Evolutionary conservation across 768 basidiomycete genomes (phyloP).

Genomic region (Lactarius vividus): DNA sequence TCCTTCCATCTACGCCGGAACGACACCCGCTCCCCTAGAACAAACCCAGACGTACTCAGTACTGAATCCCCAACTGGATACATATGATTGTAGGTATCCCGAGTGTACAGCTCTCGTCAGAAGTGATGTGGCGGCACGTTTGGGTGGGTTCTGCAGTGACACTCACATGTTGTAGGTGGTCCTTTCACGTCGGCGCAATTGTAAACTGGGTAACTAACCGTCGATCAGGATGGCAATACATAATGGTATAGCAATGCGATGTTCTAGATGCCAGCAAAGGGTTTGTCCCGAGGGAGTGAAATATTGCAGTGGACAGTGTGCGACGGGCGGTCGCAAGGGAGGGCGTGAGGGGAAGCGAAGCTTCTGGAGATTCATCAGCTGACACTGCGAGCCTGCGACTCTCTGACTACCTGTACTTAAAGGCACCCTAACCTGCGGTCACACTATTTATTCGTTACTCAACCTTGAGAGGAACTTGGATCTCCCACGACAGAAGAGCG

Average conservation of each 20-base stretch:
- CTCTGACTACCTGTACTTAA: neutral
- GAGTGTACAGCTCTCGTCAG: neutral
- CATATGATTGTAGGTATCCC: neutral
- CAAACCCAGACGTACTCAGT: too few relatives aligned
- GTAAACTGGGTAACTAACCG: neutral
- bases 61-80: neutral
- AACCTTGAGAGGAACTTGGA: neutral
- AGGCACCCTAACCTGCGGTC: neutral
- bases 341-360: neutral
- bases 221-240: neutral
- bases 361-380: neutral
- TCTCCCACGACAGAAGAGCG: too few relatives aligned
- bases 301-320: neutral
- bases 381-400: neutral
- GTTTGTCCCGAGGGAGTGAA: neutral
- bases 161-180: neutral
- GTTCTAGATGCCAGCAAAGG: neutral
- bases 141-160: slow-evolving; percentile 12
- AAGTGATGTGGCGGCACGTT: neutral
- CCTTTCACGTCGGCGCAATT: neutral
- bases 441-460: neutral
- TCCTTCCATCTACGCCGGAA: too few relatives aligned
- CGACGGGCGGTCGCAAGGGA: neutral
- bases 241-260: neutral
- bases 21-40: neutral